Base-by-base conservation (phyloP, 495 filamentous ascomycete species). In the Tuber melanosporum region DNA sequence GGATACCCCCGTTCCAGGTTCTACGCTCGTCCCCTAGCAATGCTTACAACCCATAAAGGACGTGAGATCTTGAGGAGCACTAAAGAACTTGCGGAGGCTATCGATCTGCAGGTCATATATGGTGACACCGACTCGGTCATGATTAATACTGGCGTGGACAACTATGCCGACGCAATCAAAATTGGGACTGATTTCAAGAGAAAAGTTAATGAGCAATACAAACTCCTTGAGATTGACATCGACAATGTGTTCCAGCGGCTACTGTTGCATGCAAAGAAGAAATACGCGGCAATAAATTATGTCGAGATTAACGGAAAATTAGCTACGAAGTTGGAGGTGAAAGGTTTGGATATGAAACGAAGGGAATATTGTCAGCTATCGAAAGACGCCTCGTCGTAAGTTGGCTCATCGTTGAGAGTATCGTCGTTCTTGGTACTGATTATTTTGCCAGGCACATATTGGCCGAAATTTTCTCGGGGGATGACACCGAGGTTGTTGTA, bases 71-170 rank as follows among this genome's bases (percentile, higher is more conserved):
- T 99, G 47, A 89, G 92, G 74, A 94, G 92, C 82, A 99, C 95
- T 74, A 98, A 97, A 85, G 94, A 96, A 43, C 88, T 99, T 52
- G 95, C 94, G 1, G 95, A 98, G 84, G 92, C 89, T 75, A 94
- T 91, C 72, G 89, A 92, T 57, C 88, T 99, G 71, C 90, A 92
- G 77, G 95, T 99, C 84, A 97, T 99, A 75, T 99, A 99, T 83
- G 95, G 95, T 85, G 95, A 99, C 86, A 99, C 95, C 39, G 95
- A 99, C 84, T 99, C 95, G 39, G 95, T 99, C 85, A 99, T 99
- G 95, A 97, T 99, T 85, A 98, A 99, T 81, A 97, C 95, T 71
- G 97, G 97, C 84, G 93, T 93, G 72, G 93, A 97, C 83, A 97
- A 92, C 74, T 92, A 98, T 44, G 91, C 92, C 44, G 95, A 83